These are phyloP conservation scores for Citropsis articulata DNA, from an alignment of 345 rosid genomes.

Conservation along the genomic window DNA sequence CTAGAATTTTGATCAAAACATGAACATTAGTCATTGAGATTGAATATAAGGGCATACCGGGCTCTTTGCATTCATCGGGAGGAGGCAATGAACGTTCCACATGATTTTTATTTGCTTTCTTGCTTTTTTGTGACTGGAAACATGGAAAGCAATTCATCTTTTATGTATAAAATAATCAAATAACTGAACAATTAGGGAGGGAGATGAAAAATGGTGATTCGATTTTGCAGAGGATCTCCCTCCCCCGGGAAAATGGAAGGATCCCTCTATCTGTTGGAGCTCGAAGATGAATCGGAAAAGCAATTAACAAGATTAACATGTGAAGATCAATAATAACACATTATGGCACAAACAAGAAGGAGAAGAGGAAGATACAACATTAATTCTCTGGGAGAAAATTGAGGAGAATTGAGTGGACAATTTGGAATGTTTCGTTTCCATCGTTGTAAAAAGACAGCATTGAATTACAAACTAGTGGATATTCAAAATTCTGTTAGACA, in stretches of 20 bases:
- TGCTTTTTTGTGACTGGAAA: constrained; percentile 48
- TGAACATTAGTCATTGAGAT: too few species aligned
- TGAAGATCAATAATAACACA: not conserved
- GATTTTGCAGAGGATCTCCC: not conserved
- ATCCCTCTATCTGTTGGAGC: not conserved
- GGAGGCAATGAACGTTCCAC: not conserved
- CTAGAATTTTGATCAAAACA: too few species aligned
- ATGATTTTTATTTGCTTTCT: constrained; percentile 3
- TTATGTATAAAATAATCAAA: too few species aligned
- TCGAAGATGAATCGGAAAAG: not conserved
- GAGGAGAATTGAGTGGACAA: not conserved
- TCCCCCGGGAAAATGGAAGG: not conserved
- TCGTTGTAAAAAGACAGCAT: not conserved
- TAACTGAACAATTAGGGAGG: not conserved
- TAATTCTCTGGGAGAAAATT: not conserved
- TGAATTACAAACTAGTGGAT: not conserved
- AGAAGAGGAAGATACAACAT: not conserved
- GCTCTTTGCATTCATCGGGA: constrained; percentile 15
- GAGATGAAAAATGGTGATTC: not conserved
- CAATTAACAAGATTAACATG: not conserved
- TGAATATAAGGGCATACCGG: constrained; percentile 16
- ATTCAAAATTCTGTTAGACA: not conserved
- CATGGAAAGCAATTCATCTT: constrained; percentile 78
- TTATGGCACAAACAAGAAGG: not conserved
- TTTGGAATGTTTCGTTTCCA: not conserved